phyloP scores from a whole-genome alignment of 2,329 filamentous ascomycete species.

The Pestalotiopsis sp. region DNA sequence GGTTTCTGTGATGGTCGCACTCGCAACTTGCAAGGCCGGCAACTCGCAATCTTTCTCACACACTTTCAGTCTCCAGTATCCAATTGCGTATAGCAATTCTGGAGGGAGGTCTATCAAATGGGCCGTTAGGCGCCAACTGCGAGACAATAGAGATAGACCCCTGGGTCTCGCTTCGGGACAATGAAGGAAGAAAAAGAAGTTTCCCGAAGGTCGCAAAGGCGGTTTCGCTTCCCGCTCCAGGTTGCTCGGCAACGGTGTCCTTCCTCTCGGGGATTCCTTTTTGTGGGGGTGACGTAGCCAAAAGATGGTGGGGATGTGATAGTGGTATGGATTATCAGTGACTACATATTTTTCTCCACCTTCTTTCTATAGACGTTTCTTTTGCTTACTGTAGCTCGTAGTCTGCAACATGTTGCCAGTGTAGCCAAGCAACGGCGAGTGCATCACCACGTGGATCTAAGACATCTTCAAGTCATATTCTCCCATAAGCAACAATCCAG shows the following conservation, averaged over 20 bases:
- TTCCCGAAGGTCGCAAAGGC: background rate
- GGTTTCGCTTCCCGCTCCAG: background rate
- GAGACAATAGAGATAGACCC: background rate
- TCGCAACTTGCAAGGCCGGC: too few relatives aligned
- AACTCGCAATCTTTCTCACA: too few relatives aligned
- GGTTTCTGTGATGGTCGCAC: background rate
- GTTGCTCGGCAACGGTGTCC: background rate
- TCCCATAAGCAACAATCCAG: too few relatives aligned
- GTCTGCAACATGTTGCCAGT: too few relatives aligned
- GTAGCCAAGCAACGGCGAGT: background rate
- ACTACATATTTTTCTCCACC: background rate
- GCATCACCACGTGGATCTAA: background rate
- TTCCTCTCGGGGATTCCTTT: background rate
- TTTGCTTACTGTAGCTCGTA: background rate
- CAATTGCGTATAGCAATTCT: too few relatives aligned
- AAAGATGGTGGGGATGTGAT: background rate
- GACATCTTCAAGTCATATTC: background rate
- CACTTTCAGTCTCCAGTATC: too few relatives aligned
- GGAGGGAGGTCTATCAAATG: background rate
- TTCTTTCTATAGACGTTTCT: background rate
- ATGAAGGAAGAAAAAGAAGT: background rate
- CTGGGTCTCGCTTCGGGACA: background rate
- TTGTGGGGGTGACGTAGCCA: background rate
- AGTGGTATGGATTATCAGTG: background rate
- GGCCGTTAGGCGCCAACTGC: background rate